Base-by-base conservation (phyloP, 2,329 filamentous ascomycete genomes). In the Didymellaceae sp. region DNA sequence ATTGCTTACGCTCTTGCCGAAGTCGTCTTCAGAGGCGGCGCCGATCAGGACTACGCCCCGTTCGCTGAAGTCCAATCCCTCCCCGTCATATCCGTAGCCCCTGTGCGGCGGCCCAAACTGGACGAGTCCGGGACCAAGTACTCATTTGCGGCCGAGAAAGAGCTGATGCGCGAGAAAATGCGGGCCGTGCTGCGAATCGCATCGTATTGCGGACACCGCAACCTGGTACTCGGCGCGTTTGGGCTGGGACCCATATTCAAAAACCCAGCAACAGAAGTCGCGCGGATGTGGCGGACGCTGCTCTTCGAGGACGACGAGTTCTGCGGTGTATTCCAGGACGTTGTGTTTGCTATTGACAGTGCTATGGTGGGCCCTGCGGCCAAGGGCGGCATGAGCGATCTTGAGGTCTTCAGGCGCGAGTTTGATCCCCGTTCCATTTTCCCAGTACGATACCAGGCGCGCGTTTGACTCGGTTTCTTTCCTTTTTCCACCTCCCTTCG, bases 81-180 rank as follows among this genome's bases (percentile, higher is more conserved):
- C 22, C 87, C 88, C 8, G 86, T 91, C n/a, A 82, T 91, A 47
- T 90, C 87, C 2, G 85, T 91, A 16, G 82, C 86, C 17, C 87
- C 89, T 8, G 84, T 87, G 6, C 82, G 86, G 18, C 84, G 88
- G 74, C 89, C 89, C 14, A 91, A 90, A 72, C 80, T 91, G 30
- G 86, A 86, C 61, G 82, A 85, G 52, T 78, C 79, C 39, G 86
- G 85, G n/a, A 78, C 78, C 54, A 83, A 83, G 56, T 91, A 90
- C 72, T 88, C 86, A 0, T 91, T 92, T 70, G 77, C 79, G 3
- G 80, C 86, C 62, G 89, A 91, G 73, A 82, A 82, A 54, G 84
- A 88, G 58, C 79, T 90, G 68, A 88, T 90, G 74, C 81, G 80
- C 62, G 85, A 88, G 62, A 90, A 91, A 73, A 86, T 91, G 70